Evolutionary conservation across 495 filamentous ascomycete genomes (phyloP), one percentile per base, ranked within the genome.

Genomic region (Penicillium longicatenatum): DNA sequence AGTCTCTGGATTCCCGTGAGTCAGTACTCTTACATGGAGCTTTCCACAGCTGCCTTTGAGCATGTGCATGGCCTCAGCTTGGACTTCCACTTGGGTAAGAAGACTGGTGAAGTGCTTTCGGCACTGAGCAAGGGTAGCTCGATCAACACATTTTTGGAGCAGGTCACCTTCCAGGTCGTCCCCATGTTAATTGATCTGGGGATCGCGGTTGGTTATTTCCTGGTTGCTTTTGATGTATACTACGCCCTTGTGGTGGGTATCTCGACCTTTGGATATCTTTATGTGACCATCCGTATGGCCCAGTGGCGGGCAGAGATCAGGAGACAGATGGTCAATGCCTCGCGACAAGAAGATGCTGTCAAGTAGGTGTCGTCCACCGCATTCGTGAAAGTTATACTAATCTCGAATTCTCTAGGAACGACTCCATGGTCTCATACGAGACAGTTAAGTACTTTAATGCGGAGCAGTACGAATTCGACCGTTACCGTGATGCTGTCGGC

Each of bases 401-500:
- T 24, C 12, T 33, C 48, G 6, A 42, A 53, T 50, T 6, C 43
- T 7, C 2, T 52, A 87, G 84, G 76, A 97, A 97, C 63, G 95
- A 98, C 67, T 97, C 94, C 0, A 95, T 98, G 83, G 86, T 92
- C 35, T 94, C 92, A 11, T 98, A 98, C 69, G 94, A 98, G 72
- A 98, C 94, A 22, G 94, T 98, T 65, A 98, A 98, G 70, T 98
- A 98, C 68, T 98, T 98, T 81, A 97, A 97, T 66, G 93, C 94
- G 3, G 94, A 98, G 68, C 80, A 85, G 7, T 96, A 93, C 70
- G 94, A 98, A 65, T 97, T 96, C 70, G 83, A 86, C 37, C 86
- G 95, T 9, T 97, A 93, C 65, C 82, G 91, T 17, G 70, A 79
- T 3, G 91, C 93, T 4, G 90, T 98, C 20, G 75, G 80, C 26